phyloP scores from a whole-genome alignment of 495 filamentous ascomycete genomes.

The Daldinia concentrica region DNA sequence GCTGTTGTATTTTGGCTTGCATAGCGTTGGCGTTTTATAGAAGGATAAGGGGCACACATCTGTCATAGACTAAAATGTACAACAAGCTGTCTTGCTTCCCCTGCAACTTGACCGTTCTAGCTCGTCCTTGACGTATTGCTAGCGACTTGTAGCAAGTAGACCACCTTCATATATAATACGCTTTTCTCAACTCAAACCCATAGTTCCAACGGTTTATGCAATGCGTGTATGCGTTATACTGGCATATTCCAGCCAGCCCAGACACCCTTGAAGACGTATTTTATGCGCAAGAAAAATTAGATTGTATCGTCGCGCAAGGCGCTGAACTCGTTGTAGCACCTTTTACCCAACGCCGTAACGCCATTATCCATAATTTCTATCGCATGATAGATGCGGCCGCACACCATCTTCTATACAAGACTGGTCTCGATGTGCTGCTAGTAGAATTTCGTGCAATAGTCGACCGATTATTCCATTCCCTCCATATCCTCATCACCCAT shows the following conservation, averaged over 20 bases:
- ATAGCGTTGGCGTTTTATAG: slow-evolving; percentile 39
- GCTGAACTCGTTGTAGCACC: neutral
- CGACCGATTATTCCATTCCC: slow-evolving; percentile 33
- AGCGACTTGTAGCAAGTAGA: neutral
- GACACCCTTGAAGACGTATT: neutral
- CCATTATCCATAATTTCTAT: neutral
- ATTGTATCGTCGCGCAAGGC: neutral
- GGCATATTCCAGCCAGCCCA: neutral
- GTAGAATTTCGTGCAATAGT: neutral
- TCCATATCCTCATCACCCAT: slow-evolving; percentile 53
- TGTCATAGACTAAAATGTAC: slow-evolving; percentile 33
- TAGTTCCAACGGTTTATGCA: neutral
- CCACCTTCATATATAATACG: neutral
- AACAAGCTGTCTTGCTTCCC: slow-evolving; percentile 10
- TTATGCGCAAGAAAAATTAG: neutral
- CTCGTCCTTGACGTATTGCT: neutral
- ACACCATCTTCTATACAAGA: neutral
- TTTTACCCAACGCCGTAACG: neutral
- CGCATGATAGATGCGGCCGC: neutral
- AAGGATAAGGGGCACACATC: slow-evolving; percentile 1
- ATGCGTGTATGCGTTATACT: neutral
- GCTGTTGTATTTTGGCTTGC: slow-evolving; percentile 24
- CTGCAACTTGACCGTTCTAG: slow-evolving; percentile 1
- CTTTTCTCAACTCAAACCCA: neutral
- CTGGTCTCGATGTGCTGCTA: neutral